Evolutionary conservation across 1,284 basidiomycete genomes (phyloP).

Genomic region (Ceratorhiza oryzae-sativae): DNA sequence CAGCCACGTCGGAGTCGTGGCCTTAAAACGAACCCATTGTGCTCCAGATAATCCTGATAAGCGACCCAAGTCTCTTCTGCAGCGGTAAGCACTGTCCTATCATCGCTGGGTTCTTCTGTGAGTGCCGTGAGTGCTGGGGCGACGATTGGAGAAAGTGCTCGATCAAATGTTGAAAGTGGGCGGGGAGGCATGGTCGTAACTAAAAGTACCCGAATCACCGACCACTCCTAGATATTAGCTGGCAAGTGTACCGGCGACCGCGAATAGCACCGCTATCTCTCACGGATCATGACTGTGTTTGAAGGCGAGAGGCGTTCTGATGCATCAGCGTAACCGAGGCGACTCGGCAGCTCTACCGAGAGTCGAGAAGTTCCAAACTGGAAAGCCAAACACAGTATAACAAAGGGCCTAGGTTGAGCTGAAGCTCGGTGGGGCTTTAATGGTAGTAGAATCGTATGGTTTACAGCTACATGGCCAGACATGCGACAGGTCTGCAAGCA

Average conservation of each 20-base stretch:
- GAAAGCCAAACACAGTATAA: too few relatives aligned
- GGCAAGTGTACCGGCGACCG: background rate
- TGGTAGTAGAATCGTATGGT: too few relatives aligned
- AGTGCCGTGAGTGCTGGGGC: background rate
- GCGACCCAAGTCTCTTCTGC: slow-evolving; percentile 25
- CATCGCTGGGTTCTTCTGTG: background rate
- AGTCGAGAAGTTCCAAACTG: background rate
- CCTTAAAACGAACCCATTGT: slow-evolving; percentile 18
- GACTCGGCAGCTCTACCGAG: background rate
- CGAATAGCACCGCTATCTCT: background rate
- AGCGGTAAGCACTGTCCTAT: slow-evolving; percentile 7
- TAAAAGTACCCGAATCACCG: background rate
- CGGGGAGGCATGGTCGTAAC: slow-evolving; percentile 32
- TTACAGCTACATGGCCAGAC: too few relatives aligned
- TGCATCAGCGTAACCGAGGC: slow-evolving; percentile 24
- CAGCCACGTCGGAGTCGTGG: slow-evolving; percentile 20
- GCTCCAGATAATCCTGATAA: slow-evolving; percentile 9
- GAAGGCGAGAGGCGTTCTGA: slow-evolving; percentile 11
- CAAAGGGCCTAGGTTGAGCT: too few relatives aligned
- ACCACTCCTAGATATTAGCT: slow-evolving; percentile 17
- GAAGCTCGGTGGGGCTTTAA: too few relatives aligned
- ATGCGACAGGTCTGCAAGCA: too few relatives aligned
- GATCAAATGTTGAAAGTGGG: slow-evolving; percentile 31
- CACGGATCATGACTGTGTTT: slow-evolving; percentile 20
- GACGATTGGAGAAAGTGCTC: slow-evolving; percentile 8